phyloP scores from a whole-genome alignment of 148 eudicot species.

The Chenopodium album region DNA sequence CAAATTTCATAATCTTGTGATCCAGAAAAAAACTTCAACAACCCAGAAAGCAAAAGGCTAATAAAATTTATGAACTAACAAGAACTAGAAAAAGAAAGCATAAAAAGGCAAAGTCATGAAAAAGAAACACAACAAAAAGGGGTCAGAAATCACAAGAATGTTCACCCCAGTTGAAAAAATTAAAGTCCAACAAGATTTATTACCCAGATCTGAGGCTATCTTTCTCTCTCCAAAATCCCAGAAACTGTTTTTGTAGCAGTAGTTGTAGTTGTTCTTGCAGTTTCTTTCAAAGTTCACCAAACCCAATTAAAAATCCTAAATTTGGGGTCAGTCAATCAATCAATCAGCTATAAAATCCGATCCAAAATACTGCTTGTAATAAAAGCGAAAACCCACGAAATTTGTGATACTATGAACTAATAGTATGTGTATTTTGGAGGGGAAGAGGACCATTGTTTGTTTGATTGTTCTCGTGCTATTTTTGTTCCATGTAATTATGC shows the following conservation, averaged over 20 bases:
- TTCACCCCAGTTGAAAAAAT: constrained; percentile 10
- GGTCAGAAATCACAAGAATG: constrained; percentile 32
- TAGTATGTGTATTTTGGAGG: constrained; percentile 12
- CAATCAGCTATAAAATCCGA: constrained; percentile 15
- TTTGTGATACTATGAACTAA: neutral
- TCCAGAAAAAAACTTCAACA: neutral
- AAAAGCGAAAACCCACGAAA: constrained; percentile 23
- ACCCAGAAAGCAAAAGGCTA: constrained; percentile 20
- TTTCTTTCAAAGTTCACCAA: constrained; percentile 27
- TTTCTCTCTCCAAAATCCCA: constrained; percentile 11
- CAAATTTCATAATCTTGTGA: constrained; percentile 23
- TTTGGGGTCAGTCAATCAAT: neutral
- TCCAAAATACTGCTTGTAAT: constrained; percentile 24
- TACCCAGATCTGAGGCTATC: constrained; percentile 44
- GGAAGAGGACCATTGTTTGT: constrained; percentile 1
- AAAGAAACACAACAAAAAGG: constrained; percentile 26
- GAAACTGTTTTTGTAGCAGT: neutral
- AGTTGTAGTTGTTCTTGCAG: neutral
- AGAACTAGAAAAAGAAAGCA: constrained; percentile 9
- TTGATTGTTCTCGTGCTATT: constrained; percentile 9
- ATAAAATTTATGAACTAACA: neutral
- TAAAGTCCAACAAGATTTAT: constrained; percentile 19
- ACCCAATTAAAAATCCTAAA: constrained; percentile 4
- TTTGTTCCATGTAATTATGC: constrained; percentile 7
- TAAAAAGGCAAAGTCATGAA: constrained; percentile 20